Evolutionary conservation across 441 rosid species (phyloP).

Genomic region (Raphanus hybrid): DNA sequence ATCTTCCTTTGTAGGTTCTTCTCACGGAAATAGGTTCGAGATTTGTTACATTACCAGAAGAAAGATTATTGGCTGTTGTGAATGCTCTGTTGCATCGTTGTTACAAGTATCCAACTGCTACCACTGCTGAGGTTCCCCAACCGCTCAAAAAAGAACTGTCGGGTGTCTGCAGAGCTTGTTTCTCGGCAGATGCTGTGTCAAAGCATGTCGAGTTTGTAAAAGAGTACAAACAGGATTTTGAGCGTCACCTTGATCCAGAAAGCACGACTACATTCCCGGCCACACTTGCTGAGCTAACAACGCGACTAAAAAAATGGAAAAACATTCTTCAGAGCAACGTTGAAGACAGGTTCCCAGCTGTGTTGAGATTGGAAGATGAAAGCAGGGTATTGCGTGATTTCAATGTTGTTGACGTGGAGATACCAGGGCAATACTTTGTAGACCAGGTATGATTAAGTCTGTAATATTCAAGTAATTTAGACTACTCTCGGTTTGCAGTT

Average conservation of each 20-base stretch:
- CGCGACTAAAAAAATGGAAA: constrained; percentile 91
- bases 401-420: constrained; percentile 97
- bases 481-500: constrained; percentile 10
- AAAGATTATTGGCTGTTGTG: constrained; percentile 98
- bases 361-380: constrained; percentile 94
- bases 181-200: constrained; percentile 95
- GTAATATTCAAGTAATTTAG: not conserved
- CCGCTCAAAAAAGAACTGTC: constrained; percentile 99
- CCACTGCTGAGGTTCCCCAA: constrained; percentile 97
- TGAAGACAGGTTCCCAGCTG: constrained; percentile 94
- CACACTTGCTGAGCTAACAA: constrained; percentile 89
- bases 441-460: constrained; percentile 71
- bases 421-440: constrained; percentile 95
- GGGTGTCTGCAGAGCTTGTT: constrained; percentile 98
- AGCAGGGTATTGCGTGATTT: constrained; percentile 92
- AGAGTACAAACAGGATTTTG: constrained; percentile 97
- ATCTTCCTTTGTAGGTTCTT: constrained; percentile 58
- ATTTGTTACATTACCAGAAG: constrained; percentile 97
- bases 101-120: constrained; percentile 97
- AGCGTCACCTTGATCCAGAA: constrained; percentile 94
- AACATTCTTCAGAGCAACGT: constrained; percentile 95
- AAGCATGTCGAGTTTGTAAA: constrained; percentile 98
- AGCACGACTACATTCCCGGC: constrained; percentile 80
- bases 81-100: constrained; percentile 99
- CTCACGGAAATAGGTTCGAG: constrained; percentile 98